Evolutionary conservation across 371 early-diverging fungal genomes (phyloP), one percentile per base, ranked within the genome.

Genomic region (Haplosporangium sp.): DNA sequence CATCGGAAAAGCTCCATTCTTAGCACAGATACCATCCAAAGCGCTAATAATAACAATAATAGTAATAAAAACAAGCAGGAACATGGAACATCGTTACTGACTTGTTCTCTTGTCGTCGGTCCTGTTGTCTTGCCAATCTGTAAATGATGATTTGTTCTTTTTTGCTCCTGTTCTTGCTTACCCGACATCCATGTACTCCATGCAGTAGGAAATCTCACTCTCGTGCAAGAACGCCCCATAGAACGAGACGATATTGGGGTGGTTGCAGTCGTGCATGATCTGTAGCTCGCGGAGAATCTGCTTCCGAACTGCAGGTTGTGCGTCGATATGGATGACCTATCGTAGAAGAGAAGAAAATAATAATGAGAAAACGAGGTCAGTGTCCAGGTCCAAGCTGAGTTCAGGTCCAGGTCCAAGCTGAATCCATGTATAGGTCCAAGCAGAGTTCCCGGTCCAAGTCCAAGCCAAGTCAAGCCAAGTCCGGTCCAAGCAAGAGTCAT

Each of bases 151-250:
- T 16, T 46, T 9, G 45, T 46, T 58, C 13, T 50, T 21, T n/a
- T 57, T 57, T 21, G 20, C 4, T 59, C 38, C 46, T 40, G 50
- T 20, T 7, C n/a, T 51, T 21, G 55, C 66, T 75, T 87, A 89
- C 87, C 94, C 94, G 64, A 87, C 81, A 70, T 93, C 92, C 95
- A 96, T 95, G 81, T 89, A 94, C 81, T 95, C 96, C 95, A 96
- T 94, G 86, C 95, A 95, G 65, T 95, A 93, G 37, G 92, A 93
- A 64, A 96, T 90, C 83, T 94, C 93, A 13, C 89, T 88, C 14
- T 93, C 93, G 69, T 89, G 86, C 81, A 91, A 86, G 73, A 91
- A 96, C 21, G 96, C 95, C 38, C 96, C 96, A 76, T 93, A 95
- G 70, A 93, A 95, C 23, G 91, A 89, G n/a, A 96, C 94, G 74